A percentile compares a stretch with the other conserved stretches of the same genome.
Conservation (phyloP, 306 rosid genomes). For the Citrullus amarus region DNA sequence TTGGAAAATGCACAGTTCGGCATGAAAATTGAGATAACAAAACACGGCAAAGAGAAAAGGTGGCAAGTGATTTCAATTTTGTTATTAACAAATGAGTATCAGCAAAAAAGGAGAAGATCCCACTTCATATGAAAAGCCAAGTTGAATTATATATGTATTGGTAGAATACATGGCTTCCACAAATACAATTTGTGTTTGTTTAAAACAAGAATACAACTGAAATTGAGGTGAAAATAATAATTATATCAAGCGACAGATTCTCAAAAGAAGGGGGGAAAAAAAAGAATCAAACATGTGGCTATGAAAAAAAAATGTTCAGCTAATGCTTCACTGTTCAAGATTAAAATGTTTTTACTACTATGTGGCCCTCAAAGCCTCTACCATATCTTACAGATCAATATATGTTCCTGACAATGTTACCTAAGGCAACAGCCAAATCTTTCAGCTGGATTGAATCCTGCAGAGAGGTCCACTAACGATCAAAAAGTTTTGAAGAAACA, state of each 20-base stretch:
- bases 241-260: not conserved
- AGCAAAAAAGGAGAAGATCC: not conserved
- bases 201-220: not conserved
- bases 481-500: not conserved
- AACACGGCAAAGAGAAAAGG: not conserved
- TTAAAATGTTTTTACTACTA: constrained; percentile 4
- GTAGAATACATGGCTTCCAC: not conserved
- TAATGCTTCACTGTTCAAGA: not conserved
- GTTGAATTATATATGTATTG: not conserved
- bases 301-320: not conserved
- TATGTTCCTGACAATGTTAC: constrained; percentile 2
- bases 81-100: not conserved
- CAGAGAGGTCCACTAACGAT: constrained; percentile 1
- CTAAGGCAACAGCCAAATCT: constrained; percentile 11
- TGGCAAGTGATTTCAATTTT: not conserved
- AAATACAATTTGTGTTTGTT: not conserved
- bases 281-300: not conserved
- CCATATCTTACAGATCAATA: not conserved
- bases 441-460: constrained; percentile 4
- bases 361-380: constrained; percentile 3
- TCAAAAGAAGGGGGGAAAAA: not conserved
- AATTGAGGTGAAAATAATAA: not conserved
- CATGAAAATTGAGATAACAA: not conserved
- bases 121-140: not conserved
- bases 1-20: not conserved